These are phyloP conservation scores for Podospora australis DNA, from an alignment of 495 filamentous ascomycete genomes.

Conservation along the genomic window DNA sequence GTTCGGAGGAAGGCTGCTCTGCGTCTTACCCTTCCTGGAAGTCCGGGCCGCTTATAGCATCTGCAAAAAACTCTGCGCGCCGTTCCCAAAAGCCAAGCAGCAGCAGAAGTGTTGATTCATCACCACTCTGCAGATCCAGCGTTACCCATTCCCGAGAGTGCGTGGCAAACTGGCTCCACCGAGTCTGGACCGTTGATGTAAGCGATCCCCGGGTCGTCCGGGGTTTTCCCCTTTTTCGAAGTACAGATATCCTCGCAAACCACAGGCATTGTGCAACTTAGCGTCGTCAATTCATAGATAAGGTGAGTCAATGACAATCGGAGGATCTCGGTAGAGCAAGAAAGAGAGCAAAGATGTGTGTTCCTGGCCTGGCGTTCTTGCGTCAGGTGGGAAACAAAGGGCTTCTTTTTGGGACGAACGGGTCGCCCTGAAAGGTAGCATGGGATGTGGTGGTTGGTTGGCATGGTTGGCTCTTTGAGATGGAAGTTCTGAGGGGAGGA, in stretches of 20 bases:
- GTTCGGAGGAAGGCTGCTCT: not conserved
- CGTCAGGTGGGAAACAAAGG: not conserved
- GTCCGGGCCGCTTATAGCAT: conserved; percentile 3
- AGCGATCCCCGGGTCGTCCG: not conserved
- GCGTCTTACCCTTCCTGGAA: conserved; percentile 7
- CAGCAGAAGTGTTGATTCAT: not conserved
- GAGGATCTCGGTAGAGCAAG: not conserved
- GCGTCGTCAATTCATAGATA: not conserved
- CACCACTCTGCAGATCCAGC: conserved; percentile 7
- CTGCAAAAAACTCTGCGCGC: no score
- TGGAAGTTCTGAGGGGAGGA: not conserved
- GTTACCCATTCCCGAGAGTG: not conserved
- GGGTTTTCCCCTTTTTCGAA: not conserved
- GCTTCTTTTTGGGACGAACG: no score
- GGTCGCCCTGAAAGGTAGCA: no score
- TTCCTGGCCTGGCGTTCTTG: not conserved
- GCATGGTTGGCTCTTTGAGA: no score
- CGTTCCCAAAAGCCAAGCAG: no score
- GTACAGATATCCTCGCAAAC: not conserved
- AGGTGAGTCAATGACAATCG: not conserved
- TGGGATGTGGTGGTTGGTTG: no score
- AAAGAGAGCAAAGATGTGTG: not conserved
- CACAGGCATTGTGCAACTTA: not conserved
- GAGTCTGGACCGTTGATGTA: not conserved
- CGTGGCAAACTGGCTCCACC: conserved; percentile 4